Percentiles rank a stretch among this genome's conserved stretches.
Conservation (phyloP, 331 rosid genomes). For the Pyracantha coccinea region DNA sequence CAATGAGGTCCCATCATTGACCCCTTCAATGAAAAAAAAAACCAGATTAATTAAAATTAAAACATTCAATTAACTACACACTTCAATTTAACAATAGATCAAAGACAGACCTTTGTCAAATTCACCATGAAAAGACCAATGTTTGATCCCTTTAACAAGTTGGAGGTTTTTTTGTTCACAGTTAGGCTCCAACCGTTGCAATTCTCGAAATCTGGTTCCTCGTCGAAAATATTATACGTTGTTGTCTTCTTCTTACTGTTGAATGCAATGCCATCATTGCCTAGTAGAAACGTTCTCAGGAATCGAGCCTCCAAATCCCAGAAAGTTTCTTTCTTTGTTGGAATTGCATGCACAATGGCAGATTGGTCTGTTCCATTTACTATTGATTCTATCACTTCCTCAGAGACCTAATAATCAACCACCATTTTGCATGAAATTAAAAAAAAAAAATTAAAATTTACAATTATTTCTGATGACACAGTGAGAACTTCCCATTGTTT, state of each 20-base stretch:
- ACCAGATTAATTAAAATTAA: neutral
- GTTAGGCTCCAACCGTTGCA: constrained; percentile 66
- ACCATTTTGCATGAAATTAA: neutral
- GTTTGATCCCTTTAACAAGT: constrained; percentile 33
- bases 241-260: constrained; percentile 23
- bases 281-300: constrained; percentile 24
- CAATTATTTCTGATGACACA: neutral
- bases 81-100: neutral
- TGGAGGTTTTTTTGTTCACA: constrained; percentile 40
- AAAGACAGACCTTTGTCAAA: constrained; percentile 50
- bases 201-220: constrained; percentile 54
- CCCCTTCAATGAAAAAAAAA: constrained; percentile 27
- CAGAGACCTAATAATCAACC: constrained; percentile 41
- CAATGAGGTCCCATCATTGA: constrained; percentile 95
- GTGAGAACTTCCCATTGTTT: neutral
- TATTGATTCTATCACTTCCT: constrained; percentile 52
- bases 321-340: constrained; percentile 17
- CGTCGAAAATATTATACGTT: constrained; percentile 38
- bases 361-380: constrained; percentile 28
- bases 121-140: constrained; percentile 72
- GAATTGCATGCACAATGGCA: constrained; percentile 52
- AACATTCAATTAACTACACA: neutral
- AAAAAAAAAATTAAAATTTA: neutral
- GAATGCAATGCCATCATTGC: neutral
- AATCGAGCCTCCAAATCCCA: constrained; percentile 45